Evolutionary conservation across 176 grass and related monocot species (phyloP).

Genomic region (Aegilops tauschii): DNA sequence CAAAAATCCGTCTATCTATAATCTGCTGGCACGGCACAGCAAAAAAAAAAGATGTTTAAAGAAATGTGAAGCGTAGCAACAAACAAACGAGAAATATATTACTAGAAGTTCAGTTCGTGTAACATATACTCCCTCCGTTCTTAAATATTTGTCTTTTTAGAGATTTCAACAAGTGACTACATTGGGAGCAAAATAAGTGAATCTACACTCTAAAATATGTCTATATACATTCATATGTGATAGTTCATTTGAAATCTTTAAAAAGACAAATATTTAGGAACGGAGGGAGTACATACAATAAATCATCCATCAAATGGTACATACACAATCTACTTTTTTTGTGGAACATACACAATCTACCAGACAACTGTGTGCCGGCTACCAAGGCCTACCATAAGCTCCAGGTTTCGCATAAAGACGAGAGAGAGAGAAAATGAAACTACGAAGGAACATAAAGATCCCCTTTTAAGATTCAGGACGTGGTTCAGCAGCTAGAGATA

Average conservation of each 20-base stretch:
- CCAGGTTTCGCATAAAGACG: too few species aligned
- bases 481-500: neutral
- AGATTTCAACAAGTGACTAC: too few species aligned
- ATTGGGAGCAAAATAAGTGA: too few species aligned
- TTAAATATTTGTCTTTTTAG: too few species aligned
- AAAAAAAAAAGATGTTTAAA: neutral
- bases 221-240: too few species aligned
- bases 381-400: too few species aligned
- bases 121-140: too few species aligned
- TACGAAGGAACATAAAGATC: neutral
- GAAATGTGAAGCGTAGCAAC: neutral
- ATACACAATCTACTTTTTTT: neutral
- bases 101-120: neutral
- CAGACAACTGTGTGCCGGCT: neutral
- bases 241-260: too few species aligned
- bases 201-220: too few species aligned
- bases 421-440: neutral
- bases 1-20: neutral
- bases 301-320: constrained; percentile 19
- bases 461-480: neutral
- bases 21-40: neutral
- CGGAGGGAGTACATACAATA: neutral
- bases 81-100: neutral
- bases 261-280: too few species aligned
- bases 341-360: constrained; percentile 4